A percentile compares a stretch with the other conserved stretches of the same genome.
Conservation (phyloP, 1,284 basidiomycete species). For the Ganoderma sinense region DNA sequence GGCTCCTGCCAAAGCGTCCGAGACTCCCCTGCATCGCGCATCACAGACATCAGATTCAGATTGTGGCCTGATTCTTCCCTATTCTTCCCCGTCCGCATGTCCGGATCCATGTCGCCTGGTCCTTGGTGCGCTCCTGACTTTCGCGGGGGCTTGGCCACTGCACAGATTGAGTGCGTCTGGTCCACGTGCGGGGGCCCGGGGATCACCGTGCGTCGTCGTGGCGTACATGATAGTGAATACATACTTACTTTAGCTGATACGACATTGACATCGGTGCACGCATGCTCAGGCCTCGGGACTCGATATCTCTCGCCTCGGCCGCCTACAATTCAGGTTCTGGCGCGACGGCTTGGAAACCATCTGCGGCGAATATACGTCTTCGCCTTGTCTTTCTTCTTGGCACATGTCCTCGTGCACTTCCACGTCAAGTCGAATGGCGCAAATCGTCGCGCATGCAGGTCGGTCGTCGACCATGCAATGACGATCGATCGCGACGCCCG, state of each 20-base stretch:
- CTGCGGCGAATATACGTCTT: neutral
- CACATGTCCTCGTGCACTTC: no score
- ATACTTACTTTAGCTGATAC: no score
- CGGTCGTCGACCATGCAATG: no score
- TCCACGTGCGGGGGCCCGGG: no score
- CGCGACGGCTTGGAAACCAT: neutral
- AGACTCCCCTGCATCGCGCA: neutral
- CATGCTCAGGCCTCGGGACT: neutral
- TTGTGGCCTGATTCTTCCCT: neutral
- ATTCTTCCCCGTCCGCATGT: neutral
- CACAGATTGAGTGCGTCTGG: neutral
- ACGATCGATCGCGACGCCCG: no score
- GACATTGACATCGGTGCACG: neutral
- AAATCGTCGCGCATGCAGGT: neutral
- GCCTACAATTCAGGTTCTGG: neutral
- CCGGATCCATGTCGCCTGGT: neutral
- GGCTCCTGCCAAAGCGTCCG: no score
- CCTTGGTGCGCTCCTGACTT: neutral
- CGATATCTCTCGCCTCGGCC: neutral
- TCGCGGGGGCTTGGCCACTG: neutral
- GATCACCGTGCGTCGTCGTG: neutral
- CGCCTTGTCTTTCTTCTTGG: no score
- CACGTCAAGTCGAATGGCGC: no score
- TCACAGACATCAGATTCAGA: neutral
- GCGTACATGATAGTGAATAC: neutral